Evolutionary conservation across 495 filamentous ascomycete species (phyloP), one percentile per base, ranked within the genome.

Genomic region (Tuber melanosporum): DNA sequence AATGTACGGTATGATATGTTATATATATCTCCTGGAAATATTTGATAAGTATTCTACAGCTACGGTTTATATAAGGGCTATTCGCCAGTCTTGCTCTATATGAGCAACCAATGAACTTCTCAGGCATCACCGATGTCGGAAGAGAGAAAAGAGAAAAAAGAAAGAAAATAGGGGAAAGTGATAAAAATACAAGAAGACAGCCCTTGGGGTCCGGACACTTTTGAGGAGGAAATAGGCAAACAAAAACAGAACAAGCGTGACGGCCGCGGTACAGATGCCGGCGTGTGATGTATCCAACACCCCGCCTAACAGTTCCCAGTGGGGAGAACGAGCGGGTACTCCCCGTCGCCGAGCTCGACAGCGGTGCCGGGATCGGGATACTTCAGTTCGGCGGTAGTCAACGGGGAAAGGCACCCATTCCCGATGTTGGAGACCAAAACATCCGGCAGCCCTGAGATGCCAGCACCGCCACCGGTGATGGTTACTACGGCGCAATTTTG

Each of bases 311-410:
- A 26, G 0, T 36, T 8, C 1, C 77, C 77, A 20, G 17, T 17
- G 2, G 77, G 75, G 26, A 74, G 76, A 1, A n/a, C 14, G 7
- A 78, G 43, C 19, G 5, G 2, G n/a, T 62, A 72, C 14, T 78
- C 9, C 41, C 71, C 44, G 19, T 79, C 70, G 1, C 73, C 78
- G 14, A 73, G 73, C 36, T 69, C 73, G 49, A 94, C 87, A 75
- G 91, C 87, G 3, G 86, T 85, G 72, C 93, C 93, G 12, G 93
- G 91, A 77, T 93, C 84, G n/a, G 92, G 92, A 84, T 90, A 95
- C 20, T 88, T 84, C 45, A 91, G 87, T 71, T 93, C 89, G n/a
- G 32, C 83, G 72, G 82, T 70, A 5, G 81, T 83, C 75, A 91
- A 88, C 69, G 80, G 77, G 47, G 90, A 92, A 26, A 76, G 83